phyloP scores from a whole-genome alignment of 805 yeast genomes.

The Maudiozyma saulgeensis region DNA sequence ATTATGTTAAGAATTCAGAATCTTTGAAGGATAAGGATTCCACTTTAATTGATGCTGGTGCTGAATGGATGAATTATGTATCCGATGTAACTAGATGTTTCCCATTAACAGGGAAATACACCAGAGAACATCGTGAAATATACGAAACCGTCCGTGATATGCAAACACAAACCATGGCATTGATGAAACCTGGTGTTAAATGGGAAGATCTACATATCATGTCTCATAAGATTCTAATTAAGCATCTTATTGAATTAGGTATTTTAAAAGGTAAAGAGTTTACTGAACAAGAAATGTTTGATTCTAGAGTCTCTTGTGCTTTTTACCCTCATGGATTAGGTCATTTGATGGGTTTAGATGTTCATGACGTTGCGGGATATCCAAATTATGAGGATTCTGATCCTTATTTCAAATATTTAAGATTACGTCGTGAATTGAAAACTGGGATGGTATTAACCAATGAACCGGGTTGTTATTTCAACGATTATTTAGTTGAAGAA shows the following conservation, averaged over 20 bases:
- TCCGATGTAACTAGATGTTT: conserved; percentile 92
- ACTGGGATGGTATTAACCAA: conserved; percentile 83
- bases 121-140: conserved; percentile 74
- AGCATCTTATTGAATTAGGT: conserved; percentile 63
- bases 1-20: conserved; percentile 77
- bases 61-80: conserved; percentile 91
- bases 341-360: conserved; percentile 86
- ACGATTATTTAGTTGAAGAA: conserved; percentile 67
- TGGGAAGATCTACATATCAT: conserved; percentile 83
- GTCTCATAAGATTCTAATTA: conserved; percentile 71
- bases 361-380: conserved; percentile 90
- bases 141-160: conserved; percentile 73
- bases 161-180: conserved; percentile 65
- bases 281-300: conserved; percentile 55
- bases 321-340: conserved; percentile 97
- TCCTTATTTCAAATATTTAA: conserved; percentile 63
- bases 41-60: conserved; percentile 89
- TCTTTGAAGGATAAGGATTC: conserved; percentile 48
- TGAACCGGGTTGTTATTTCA: conserved; percentile 92
- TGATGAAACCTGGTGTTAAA: conserved; percentile 66
- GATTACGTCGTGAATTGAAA: conserved; percentile 66
- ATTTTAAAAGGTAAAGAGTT: conserved; percentile 49
- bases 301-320: conserved; percentile 60
- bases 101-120: conserved; percentile 87
- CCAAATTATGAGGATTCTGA: conserved; percentile 81